A percentile compares a stretch with the other conserved stretches of the same genome.
phyloP scores from a whole-genome alignment of 106 monocot genomes.

The Dendrobium huoshanense region DNA sequence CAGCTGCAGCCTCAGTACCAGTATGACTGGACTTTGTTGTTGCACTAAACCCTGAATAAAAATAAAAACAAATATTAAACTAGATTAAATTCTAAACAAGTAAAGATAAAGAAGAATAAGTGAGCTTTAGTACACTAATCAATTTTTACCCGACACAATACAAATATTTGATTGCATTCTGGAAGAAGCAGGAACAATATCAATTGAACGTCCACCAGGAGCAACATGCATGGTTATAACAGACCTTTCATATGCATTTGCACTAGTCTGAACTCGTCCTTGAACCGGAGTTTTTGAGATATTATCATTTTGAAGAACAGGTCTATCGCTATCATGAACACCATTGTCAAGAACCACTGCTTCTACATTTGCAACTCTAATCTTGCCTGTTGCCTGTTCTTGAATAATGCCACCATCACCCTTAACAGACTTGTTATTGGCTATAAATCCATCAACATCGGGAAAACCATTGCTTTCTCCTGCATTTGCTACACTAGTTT shows the following conservation, averaged over 20 bases:
- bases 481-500: slow-evolving; percentile 29
- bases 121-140: background rate
- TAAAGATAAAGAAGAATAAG: background rate
- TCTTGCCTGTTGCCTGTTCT: too few species aligned
- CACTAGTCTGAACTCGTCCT: slow-evolving; percentile 29
- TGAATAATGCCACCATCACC: slow-evolving; percentile 23
- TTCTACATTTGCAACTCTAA: slow-evolving; percentile 36
- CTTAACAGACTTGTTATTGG: slow-evolving; percentile 29
- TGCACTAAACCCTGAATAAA: slow-evolving; percentile 17
- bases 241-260: slow-evolving; percentile 41
- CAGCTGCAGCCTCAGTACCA: slow-evolving; percentile 21
- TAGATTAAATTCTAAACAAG: background rate
- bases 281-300: slow-evolving; percentile 18
- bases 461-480: slow-evolving; percentile 27
- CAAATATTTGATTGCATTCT: slow-evolving; percentile 38
- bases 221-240: slow-evolving; percentile 25
- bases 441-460: slow-evolving; percentile 22
- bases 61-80: background rate
- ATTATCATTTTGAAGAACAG: slow-evolving; percentile 25
- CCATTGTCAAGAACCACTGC: slow-evolving; percentile 37
- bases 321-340: slow-evolving; percentile 37
- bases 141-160: slow-evolving; percentile 23
- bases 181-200: slow-evolving; percentile 16
- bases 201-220: slow-evolving; percentile 28
- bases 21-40: slow-evolving; percentile 32